Percentiles rank a stretch among this genome's conserved stretches.
phyloP scores from a whole-genome alignment of 2,329 filamentous ascomycete genomes.

The Cadophora gregata region DNA sequence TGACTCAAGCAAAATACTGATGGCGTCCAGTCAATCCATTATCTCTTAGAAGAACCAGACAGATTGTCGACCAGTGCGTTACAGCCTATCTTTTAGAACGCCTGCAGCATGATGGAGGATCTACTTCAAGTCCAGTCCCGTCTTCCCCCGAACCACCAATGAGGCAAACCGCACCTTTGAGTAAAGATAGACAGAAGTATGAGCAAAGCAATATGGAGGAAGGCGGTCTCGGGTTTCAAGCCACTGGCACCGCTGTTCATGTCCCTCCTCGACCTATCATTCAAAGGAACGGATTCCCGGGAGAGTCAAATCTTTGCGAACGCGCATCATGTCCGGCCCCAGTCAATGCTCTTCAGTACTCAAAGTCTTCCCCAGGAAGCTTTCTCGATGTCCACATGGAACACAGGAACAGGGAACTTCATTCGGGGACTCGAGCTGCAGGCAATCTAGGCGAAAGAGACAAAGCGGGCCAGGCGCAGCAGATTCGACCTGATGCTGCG shows the following conservation, averaged over 20 bases:
- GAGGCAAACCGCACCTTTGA: slow-evolving; percentile 7
- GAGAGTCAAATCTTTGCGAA: neutral
- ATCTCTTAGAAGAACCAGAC: slow-evolving; percentile 64
- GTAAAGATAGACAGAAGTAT: neutral
- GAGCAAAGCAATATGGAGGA: slow-evolving; percentile 11
- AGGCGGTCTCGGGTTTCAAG: neutral
- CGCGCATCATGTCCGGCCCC: slow-evolving; percentile 13
- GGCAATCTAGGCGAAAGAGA: neutral
- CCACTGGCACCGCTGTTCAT: slow-evolving; percentile 20
- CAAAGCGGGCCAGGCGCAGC: slow-evolving; percentile 42
- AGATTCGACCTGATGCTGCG: slow-evolving; percentile 45
- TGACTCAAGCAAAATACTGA: slow-evolving; percentile 1
- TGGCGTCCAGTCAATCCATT: slow-evolving; percentile 51
- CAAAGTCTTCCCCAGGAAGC: slow-evolving; percentile 38
- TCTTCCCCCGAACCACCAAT: slow-evolving; percentile 36
- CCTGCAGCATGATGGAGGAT: slow-evolving; percentile 45
- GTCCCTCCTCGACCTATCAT: slow-evolving; percentile 26
- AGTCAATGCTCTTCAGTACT: slow-evolving; percentile 31
- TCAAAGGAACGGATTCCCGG: slow-evolving; percentile 21
- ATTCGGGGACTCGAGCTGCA: slow-evolving; percentile 1
- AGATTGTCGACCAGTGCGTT: slow-evolving; percentile 61
- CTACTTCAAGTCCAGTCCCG: slow-evolving; percentile 28
- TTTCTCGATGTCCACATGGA: slow-evolving; percentile 36
- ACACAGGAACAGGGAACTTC: slow-evolving; percentile 22
- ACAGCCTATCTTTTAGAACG: slow-evolving; percentile 54